Base-by-base conservation (phyloP, 2,329 filamentous ascomycete species). In the Ophiostoma sp. region DNA sequence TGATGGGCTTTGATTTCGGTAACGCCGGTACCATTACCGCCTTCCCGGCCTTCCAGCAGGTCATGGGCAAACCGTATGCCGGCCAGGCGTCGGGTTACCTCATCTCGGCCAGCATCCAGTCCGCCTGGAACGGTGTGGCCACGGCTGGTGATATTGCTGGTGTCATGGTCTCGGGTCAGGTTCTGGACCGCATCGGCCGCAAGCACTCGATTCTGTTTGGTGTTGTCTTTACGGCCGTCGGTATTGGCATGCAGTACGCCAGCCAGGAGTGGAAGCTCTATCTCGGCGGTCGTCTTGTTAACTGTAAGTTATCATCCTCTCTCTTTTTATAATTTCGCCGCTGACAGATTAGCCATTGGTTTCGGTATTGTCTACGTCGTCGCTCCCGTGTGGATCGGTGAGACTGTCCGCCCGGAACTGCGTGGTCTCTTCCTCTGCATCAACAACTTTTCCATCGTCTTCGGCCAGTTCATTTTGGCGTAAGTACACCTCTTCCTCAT, bases 351-450 rank as follows among this genome's bases (percentile, higher is more conserved):
- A 66, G 61, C 59, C 69, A 77, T 81, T 66, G 80, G 78, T 0
- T 80, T 82, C 61, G 81, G 81, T 9, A 80, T 82, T 1, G 79
- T 82, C 75, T 82, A 81, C 71, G 79, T 79, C 1, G 79, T 82
- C 22, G 79, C 81, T 7, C 81, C 81, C 1, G 74, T 82, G 15
- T 83, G 80, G 80, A 82, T 82, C 70, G 81, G 81, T 17, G 81
- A 83, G 75, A 81, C 76, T 8, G 79, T 77, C 52, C 77, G 81
- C 0, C 81, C 81, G 0, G 81, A 83, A 61, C 78, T 82, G 8
- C 78, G 81, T 9, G 81, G 81, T 3, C 80, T 82, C 70, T 82
- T 79, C 71, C 80, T 82, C 17, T 82, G 81, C 75, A 78, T 83
- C 75, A 79, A 80, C 75, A 83, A 83, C 74, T 79, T 78, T 8